Base-by-base conservation (phyloP, 1,284 basidiomycete genomes). In the Ustanciosporium gigantosporum region DNA sequence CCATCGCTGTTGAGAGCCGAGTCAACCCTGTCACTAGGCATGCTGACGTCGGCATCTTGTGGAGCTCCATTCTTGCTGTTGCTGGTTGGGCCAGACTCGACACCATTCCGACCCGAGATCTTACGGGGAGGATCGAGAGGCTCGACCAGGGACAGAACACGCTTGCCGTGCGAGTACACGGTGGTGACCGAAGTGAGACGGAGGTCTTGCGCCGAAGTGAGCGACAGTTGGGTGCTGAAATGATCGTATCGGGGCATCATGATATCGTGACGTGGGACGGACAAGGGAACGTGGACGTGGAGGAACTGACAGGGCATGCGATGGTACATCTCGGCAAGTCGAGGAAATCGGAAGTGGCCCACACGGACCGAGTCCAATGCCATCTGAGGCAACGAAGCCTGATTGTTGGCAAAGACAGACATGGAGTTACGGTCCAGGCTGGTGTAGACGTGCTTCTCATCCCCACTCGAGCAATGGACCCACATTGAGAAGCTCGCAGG, bases 281-380 rank as follows among this genome's bases (percentile, higher is more conserved):
- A 66, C 25, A 80, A 61, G 19, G 76, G 72, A 20, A 80, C 73
- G 20, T 77, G 70, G 41, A 79, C 65, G 57, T 80, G 78, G 13
- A 80, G 67, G 69, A 79, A 80, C 43, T 79, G 79, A 48, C 79
- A 80, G 5, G 74, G 73, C 37, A 79, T 67, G 37, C 57, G 66
- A 22, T 76, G 64, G 52, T 72, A 66, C 77, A 80, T 79, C 37
- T 65, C 70, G 4, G 64, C 62, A 21, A 80, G 70, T 24, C 53
- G 58, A 7, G 76, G 73, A 66, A 79, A 80, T 27, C 74, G 71
- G 52, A 66, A 64, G 29, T 67, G 49, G 11, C 68, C 66, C 4
- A 72, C 37, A 13, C 56, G 55, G 23, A 72, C 58, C 34, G 62
- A 62, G 31, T 68, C 67, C 16, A 71, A 44, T 29, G 70, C 56